phyloP scores from a whole-genome alignment of 495 filamentous ascomycete genomes.

The Xylaria nigripes region DNA sequence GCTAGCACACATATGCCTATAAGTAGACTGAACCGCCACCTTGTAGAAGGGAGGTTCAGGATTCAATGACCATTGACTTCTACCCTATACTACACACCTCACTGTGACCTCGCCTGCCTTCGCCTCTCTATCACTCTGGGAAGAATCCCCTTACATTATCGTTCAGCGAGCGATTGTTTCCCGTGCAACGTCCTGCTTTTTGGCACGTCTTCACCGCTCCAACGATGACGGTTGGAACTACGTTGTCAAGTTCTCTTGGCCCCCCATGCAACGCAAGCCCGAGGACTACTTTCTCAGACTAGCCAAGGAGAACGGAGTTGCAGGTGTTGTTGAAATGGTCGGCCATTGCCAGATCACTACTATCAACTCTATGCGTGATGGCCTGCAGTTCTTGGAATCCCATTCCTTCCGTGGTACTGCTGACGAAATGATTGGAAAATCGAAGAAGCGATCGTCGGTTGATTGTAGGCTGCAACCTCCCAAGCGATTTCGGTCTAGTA shows the following conservation, averaged over 20 bases:
- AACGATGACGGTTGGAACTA: conserved; percentile 1
- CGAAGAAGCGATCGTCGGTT: conserved; percentile 1
- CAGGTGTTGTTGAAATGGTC: background rate
- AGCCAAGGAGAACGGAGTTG: background rate
- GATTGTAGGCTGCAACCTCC: background rate
- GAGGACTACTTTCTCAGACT: conserved; percentile 5
- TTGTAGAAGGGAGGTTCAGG: too few relatives aligned
- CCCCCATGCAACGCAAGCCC: background rate
- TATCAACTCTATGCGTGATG: conserved; percentile 3
- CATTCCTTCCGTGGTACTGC: background rate
- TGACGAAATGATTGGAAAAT: background rate
- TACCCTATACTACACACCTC: too few relatives aligned
- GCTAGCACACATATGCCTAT: too few relatives aligned
- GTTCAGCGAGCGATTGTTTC: background rate
- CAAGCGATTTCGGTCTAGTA: background rate
- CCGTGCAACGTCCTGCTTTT: background rate
- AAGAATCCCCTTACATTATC: too few relatives aligned
- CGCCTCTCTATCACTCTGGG: too few relatives aligned
- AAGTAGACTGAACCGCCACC: too few relatives aligned
- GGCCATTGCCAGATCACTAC: conserved; percentile 7
- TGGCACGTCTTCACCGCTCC: background rate
- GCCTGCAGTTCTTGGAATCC: background rate
- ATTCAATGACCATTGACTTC: too few relatives aligned
- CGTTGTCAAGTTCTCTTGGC: conserved; percentile 12
- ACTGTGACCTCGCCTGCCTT: too few relatives aligned